Conservation (phyloP, 2,329 filamentous ascomycete genomes). For the Sclerotinia trifoliorum region DNA sequence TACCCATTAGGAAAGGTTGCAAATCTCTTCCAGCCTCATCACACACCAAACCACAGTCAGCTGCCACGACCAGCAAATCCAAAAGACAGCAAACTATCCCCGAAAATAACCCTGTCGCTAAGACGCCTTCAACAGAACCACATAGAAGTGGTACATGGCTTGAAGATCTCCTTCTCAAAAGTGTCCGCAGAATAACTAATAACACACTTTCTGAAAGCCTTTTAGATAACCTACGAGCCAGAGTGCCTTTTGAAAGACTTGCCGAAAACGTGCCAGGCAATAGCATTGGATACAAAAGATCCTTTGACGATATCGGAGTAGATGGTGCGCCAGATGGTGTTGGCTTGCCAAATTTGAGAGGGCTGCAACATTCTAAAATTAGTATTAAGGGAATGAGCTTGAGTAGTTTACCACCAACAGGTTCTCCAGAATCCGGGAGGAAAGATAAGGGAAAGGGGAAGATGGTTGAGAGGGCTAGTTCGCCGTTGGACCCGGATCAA, state of each 20-base stretch:
- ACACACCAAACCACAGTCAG: neutral
- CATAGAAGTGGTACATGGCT: conserved; percentile 13
- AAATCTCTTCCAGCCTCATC: conserved; percentile 16
- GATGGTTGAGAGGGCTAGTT: neutral
- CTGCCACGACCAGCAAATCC: neutral
- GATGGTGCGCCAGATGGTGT: neutral
- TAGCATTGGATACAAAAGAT: conserved; percentile 18
- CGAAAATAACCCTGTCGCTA: neutral
- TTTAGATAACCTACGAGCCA: conserved; percentile 4
- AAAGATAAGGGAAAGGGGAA: conserved; percentile 17
- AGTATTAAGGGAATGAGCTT: conserved; percentile 19
- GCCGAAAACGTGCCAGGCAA: conserved; percentile 15
- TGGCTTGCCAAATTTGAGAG: conserved; percentile 7
- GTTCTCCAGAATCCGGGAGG: conserved; percentile 9
- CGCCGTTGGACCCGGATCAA: neutral
- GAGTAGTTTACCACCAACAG: conserved; percentile 12
- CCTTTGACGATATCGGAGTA: conserved; percentile 10
- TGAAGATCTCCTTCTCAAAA: neutral
- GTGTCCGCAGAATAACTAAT: neutral
- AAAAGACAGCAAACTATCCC: neutral
- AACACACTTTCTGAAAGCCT: neutral
- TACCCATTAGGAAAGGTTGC: conserved; percentile 5
- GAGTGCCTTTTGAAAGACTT: conserved; percentile 13
- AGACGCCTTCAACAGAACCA: neutral
- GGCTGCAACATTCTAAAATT: conserved; percentile 10